Evolutionary conservation across 2,329 filamentous ascomycete species (phyloP).

Genomic region (Corinectria fuckeliana): DNA sequence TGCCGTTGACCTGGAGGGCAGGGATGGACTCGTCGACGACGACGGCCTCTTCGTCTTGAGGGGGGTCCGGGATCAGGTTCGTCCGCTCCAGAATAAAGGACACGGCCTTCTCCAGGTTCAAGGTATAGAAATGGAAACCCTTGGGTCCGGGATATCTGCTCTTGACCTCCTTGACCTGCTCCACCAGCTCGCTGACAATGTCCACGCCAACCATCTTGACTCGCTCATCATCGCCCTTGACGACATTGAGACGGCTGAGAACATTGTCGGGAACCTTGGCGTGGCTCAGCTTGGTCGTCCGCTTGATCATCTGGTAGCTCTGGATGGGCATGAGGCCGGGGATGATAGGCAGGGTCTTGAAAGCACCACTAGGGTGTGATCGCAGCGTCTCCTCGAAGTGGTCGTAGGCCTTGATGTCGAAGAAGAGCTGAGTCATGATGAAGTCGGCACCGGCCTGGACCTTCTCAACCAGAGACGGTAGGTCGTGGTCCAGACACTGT

Average conservation of each 20-base stretch:
- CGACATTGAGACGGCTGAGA: constrained; percentile 71
- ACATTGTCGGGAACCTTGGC: constrained; percentile 78
- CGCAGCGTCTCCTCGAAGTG: constrained; percentile 79
- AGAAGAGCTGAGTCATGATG: constrained; percentile 98
- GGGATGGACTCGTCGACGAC: constrained; percentile 51
- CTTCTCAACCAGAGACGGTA: constrained; percentile 91
- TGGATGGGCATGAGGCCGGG: constrained; percentile 98
- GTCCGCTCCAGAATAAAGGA: constrained; percentile 90
- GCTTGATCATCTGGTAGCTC: constrained; percentile 92
- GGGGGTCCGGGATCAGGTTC: constrained; percentile 74
- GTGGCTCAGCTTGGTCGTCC: constrained; percentile 94
- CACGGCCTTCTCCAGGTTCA: constrained; percentile 96
- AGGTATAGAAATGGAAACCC: constrained; percentile 96
- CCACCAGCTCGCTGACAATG: constrained; percentile 83
- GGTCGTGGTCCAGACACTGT: constrained; percentile 76
- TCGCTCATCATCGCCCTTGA: constrained; percentile 80
- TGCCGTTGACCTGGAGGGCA: constrained; percentile 57
- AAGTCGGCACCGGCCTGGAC: constrained; percentile 92
- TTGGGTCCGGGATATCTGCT: constrained; percentile 63
- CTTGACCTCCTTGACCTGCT: constrained; percentile 73
- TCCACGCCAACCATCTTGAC: constrained; percentile 83
- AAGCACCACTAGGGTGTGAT: constrained; percentile 81
- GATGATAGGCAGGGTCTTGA: constrained; percentile 88
- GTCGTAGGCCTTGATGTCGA: constrained; percentile 83
- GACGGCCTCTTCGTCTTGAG: constrained; percentile 60